Evolutionary conservation across 2,329 filamentous ascomycete genomes (phyloP), one percentile per base, ranked within the genome.

Genomic region (Phoma herbarum): DNA sequence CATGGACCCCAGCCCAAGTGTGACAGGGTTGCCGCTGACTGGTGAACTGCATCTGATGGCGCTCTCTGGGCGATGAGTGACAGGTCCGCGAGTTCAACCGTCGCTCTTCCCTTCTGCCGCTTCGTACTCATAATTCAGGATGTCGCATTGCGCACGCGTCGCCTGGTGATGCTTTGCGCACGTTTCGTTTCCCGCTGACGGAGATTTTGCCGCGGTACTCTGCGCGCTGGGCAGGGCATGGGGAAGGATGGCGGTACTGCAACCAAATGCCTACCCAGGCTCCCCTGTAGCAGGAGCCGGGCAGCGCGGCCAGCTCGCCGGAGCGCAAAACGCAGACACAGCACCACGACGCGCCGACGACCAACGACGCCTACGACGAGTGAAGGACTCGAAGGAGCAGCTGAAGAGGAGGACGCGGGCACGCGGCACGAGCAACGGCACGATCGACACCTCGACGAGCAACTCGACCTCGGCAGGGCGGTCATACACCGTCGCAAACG

Each of bases 401-500:
- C 64, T 78, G 54, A 75, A 76, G 56, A 73, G 68, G 41, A 59
- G 67, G 48, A 71, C 69, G 33, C 64, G 71, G 37, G 67, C 72
- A 20, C 71, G 72, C 60, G 72, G 66, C 35, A 59, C 63, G 26
- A 75, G 71, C 67, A 76, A 60, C 67, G 70, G 63, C 60, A 76
- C 71, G 60, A 67, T 73, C 57, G 70, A 74, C 54, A 69, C 69
- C 16, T 53, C 65, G 28, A 64, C 67, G 39, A 68, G 62, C 57
- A 69, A 42, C 59, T 64, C 71, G 53, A 72, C 70, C 35, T 62
- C 65, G 8, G 65, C 67, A 39, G 75, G 76, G 23, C 72, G 77
- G 56, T 76, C 79, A 56, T 82, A 82, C 67, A 81, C 80, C 3
- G 80, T 82, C 26, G 78, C 76, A 28, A 82, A 82, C 66, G 77